Evolutionary conservation across 129 eudicot genomes (phyloP), one percentile per base, ranked within the genome.

Genomic region (Lonicera japonica): DNA sequence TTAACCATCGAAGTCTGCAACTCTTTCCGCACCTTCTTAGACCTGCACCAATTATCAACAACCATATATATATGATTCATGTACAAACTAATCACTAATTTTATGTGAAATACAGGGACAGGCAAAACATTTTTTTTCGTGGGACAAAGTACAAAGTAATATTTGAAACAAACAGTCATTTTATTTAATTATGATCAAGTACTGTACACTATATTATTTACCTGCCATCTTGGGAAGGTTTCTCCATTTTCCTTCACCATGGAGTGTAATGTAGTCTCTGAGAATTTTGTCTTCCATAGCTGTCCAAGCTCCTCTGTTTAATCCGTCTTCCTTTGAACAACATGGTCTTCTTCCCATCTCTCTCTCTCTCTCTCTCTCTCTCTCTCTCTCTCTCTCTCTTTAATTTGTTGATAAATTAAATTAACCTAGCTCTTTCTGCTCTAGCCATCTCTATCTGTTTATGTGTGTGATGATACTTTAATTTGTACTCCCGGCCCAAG

Each of bases 241-340:
- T 56, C 76, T 63, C 76, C 76, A 71, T 24, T 51, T 71, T 24
- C 76, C 76, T 71, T 71, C 76, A 0, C 76, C 76, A 46, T 71
- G 64, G 17, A 21, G 18, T n/a, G 40, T 56, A 43, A 71, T 71
- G 51, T 71, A 71, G 12, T 63, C 76, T 54, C 11, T 56, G 21
- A 71, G 56, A 46, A 71, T 41, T 52, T 64, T 71, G 21, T 71
- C 76, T 52, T 71, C 76, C 21, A 23, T 23, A 20, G 70, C 18
- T 45, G 76, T 71, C 76, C 76, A 71, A 6, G 76, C 76, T 10
- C 76, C 76, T 63, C 22, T 63, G 45, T 71, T 71, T 24, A 71
- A 41, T 8, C 76, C 70, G n/a, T n/a, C n/a, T 55, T 63, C 76
- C 15, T 55, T 71, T 15, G 40, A 34, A 29, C 77, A 72, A 36